Percentiles rank a stretch among this genome's conserved stretches.
Conservation (phyloP, 2,329 filamentous ascomycete genomes). For the Colletotrichum sp. region DNA sequence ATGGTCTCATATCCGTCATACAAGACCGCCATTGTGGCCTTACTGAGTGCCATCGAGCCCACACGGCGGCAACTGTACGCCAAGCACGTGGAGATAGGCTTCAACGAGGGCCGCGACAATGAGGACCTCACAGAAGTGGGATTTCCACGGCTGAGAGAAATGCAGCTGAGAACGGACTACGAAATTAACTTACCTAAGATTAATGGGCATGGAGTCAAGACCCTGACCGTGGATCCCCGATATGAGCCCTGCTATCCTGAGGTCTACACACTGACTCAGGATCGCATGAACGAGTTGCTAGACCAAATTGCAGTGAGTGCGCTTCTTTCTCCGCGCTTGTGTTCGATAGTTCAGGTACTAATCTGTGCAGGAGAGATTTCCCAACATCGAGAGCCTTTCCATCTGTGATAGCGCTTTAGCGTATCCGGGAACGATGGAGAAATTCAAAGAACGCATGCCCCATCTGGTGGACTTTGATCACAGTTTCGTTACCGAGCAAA, state of each 20-base stretch:
- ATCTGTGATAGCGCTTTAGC: too few relatives aligned
- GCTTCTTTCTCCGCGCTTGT: too few relatives aligned
- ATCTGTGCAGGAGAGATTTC: too few relatives aligned
- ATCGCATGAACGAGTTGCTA: neutral
- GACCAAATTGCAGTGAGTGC: neutral
- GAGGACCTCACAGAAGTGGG: neutral
- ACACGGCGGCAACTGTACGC: accelerated
- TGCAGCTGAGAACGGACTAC: neutral
- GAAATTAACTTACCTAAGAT: neutral
- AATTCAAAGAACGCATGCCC: too few relatives aligned
- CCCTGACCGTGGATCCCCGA: accelerated
- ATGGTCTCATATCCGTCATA: neutral
- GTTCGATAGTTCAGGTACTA: accelerated
- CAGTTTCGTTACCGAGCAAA: too few relatives aligned
- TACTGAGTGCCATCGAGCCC: neutral
- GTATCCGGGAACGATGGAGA: too few relatives aligned
- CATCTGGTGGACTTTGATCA: too few relatives aligned
- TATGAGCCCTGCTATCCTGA: neutral
- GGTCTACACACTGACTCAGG: neutral
- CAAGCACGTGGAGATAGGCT: neutral
- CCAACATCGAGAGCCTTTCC: too few relatives aligned
- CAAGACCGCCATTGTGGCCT: neutral
- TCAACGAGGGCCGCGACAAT: neutral
- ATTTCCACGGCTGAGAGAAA: neutral
- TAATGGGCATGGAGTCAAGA: accelerated